Conservation (phyloP, 1,284 basidiomycete genomes). For the Rhodotorula sp. region DNA sequence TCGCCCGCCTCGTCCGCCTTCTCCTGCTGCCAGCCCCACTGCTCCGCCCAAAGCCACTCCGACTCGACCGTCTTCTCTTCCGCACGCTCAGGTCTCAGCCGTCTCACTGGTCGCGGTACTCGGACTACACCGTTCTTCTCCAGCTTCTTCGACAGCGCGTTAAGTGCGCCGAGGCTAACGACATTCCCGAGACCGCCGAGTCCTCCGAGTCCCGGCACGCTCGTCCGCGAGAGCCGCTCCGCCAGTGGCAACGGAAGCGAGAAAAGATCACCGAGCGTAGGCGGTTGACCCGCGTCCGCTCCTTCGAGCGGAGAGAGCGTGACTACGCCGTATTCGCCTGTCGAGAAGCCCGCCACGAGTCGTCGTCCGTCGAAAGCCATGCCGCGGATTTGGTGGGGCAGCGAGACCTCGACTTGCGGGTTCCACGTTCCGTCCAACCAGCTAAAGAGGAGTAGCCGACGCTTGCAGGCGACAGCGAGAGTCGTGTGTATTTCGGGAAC, state of each 20-base stretch:
- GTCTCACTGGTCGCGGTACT: conserved; percentile 14
- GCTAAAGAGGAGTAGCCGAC: conserved; percentile 78
- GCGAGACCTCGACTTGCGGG: conserved; percentile 67
- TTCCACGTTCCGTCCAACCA: conserved; percentile 73
- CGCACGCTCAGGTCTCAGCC: neutral
- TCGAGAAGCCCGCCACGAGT: conserved; percentile 72
- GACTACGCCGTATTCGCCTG: conserved; percentile 72
- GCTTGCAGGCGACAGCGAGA: conserved; percentile 78
- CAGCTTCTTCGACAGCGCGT: conserved; percentile 29
- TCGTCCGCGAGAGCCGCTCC: neutral
- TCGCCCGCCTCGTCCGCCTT: conserved; percentile 60
- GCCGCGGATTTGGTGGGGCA: conserved; percentile 62
- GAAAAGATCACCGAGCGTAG: conserved; percentile 38
- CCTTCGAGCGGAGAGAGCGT: conserved; percentile 53
- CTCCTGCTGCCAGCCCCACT: conserved; percentile 67
- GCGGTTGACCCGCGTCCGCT: neutral
- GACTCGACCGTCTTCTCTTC: conserved; percentile 13
- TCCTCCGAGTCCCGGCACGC: neutral
- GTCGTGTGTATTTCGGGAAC: conserved; percentile 59
- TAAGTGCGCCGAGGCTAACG: conserved; percentile 21
- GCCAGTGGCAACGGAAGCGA: conserved; percentile 12
- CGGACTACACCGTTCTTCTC: conserved; percentile 39
- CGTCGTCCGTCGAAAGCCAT: conserved; percentile 40
- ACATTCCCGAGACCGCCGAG: conserved; percentile 15
- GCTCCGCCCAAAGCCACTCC: conserved; percentile 52